Evolutionary conservation across 768 basidiomycete species (phyloP).

Genomic region (Collybiopsis luxurians): DNA sequence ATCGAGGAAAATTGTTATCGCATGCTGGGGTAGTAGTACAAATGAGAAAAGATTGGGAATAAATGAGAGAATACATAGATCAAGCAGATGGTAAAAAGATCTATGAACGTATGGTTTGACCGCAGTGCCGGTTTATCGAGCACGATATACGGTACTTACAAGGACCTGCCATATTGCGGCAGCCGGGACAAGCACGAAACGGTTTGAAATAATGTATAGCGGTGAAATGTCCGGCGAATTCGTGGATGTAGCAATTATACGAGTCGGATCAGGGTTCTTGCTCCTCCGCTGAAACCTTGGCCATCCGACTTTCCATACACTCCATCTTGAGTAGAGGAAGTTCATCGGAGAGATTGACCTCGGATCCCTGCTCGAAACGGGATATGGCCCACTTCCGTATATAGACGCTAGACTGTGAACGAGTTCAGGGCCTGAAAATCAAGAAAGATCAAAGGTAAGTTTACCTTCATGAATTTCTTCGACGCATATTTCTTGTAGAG

Average conservation of each 20-base stretch:
- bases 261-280: neutral
- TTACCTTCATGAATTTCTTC: constrained; percentile 85
- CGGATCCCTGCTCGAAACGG: neutral
- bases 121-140: too few relatives aligned
- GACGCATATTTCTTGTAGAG: constrained; percentile 93
- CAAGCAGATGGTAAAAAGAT: neutral
- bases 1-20: too few relatives aligned
- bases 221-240: too few relatives aligned
- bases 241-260: too few relatives aligned
- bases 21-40: too few relatives aligned
- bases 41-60: neutral
- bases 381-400: constrained; percentile 6
- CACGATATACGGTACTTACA: neutral
- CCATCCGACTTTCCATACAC: neutral
- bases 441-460: neutral
- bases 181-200: too few relatives aligned
- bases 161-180: neutral
- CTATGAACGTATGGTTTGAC: neutral
- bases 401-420: constrained; percentile 5
- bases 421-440: neutral
- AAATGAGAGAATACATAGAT: constrained; percentile 7
- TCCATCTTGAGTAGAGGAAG: constrained; percentile 1
- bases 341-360: neutral
- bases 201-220: too few relatives aligned
- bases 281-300: neutral